phyloP scores from a whole-genome alignment of 495 filamentous ascomycete species.

The Cercophora scortea region DNA sequence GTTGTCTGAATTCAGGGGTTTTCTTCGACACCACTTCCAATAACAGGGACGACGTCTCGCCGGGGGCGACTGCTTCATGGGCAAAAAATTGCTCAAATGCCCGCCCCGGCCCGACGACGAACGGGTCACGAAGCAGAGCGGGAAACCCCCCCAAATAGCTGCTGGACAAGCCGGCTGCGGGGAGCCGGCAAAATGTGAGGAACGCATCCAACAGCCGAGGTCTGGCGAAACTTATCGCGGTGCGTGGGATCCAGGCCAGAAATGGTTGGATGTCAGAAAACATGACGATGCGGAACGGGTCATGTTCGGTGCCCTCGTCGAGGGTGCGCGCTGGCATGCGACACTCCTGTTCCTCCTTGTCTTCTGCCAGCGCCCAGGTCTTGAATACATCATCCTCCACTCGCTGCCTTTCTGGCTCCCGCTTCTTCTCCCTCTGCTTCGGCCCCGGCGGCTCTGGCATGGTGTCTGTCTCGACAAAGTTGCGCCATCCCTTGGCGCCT shows the following conservation, averaged over 20 bases:
- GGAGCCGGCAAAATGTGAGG: constrained; percentile 61
- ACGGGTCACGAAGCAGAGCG: constrained; percentile 25
- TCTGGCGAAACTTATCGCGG: constrained; percentile 24
- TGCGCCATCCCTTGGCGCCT: constrained; percentile 61
- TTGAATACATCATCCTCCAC: constrained; percentile 26
- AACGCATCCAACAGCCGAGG: constrained; percentile 55
- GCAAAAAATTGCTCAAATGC: constrained; percentile 4
- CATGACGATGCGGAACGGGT: constrained; percentile 71
- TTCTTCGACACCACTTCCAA: constrained; percentile 2
- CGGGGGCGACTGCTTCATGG: neutral
- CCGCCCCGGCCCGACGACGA: constrained; percentile 15
- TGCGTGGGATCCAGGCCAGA: constrained; percentile 44
- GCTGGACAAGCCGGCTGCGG: constrained; percentile 33
- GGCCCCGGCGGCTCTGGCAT: constrained; percentile 31
- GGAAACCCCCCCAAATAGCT: constrained; percentile 1
- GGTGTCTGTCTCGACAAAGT: constrained; percentile 32
- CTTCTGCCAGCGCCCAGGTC: constrained; percentile 58
- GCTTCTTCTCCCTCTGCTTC: constrained; percentile 18
- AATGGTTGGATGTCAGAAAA: constrained; percentile 65
- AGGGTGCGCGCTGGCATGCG: constrained; percentile 59
- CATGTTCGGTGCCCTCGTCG: constrained; percentile 58
- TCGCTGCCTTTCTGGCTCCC: constrained; percentile 28
- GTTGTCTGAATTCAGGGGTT: constrained; percentile 27
- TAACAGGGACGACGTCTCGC: neutral
- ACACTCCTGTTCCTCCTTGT: constrained; percentile 34